phyloP scores from a whole-genome alignment of 1,284 basidiomycete genomes.

The Malassezia caprae region DNA sequence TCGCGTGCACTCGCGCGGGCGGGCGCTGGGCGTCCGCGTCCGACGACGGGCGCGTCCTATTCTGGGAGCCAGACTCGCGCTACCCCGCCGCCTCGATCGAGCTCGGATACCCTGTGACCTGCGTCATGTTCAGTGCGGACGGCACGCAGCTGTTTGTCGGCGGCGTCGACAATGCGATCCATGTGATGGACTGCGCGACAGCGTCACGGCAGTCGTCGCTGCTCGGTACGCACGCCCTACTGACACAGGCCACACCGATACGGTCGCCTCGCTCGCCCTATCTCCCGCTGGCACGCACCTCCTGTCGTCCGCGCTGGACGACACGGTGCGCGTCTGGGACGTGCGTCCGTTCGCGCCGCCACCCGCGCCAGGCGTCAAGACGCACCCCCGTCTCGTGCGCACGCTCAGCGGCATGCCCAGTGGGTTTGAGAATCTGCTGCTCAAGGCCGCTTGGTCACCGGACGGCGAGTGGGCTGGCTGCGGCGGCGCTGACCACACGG shows the following conservation, averaged over 20 bases:
- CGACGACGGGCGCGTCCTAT: slow-evolving; percentile 42
- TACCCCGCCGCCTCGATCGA: slow-evolving; percentile 35
- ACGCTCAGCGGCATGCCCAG: slow-evolving; percentile 37
- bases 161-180: slow-evolving; percentile 47
- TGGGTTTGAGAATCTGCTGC: slow-evolving; percentile 42
- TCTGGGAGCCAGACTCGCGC: slow-evolving; percentile 39
- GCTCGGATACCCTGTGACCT: slow-evolving; percentile 45
- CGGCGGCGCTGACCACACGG: slow-evolving; percentile 41
- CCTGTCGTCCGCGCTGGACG: slow-evolving; percentile 37
- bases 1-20: slow-evolving; percentile 30
- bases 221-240: slow-evolving; percentile 3
- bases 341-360: slow-evolving; percentile 46
- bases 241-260: slow-evolving; percentile 30
- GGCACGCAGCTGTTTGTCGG: slow-evolving; percentile 43
- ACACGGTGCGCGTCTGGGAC: slow-evolving; percentile 45
- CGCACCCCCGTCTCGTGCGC: slow-evolving; percentile 31
- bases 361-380: slow-evolving; percentile 22
- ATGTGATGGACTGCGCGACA: slow-evolving; percentile 31
- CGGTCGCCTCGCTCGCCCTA: slow-evolving; percentile 33
- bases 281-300: slow-evolving; percentile 43
- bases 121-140: slow-evolving; percentile 42
- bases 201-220: slow-evolving; percentile 32
- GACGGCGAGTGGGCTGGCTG: slow-evolving; percentile 36
- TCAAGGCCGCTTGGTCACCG: slow-evolving; percentile 32
- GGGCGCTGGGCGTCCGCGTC: slow-evolving; percentile 32